A percentile compares a stretch with the other conserved stretches of the same genome.
These are phyloP conservation scores for Pontederia paniculata DNA, from an alignment of 176 grass and related monocot species.

Conservation along the genomic window DNA sequence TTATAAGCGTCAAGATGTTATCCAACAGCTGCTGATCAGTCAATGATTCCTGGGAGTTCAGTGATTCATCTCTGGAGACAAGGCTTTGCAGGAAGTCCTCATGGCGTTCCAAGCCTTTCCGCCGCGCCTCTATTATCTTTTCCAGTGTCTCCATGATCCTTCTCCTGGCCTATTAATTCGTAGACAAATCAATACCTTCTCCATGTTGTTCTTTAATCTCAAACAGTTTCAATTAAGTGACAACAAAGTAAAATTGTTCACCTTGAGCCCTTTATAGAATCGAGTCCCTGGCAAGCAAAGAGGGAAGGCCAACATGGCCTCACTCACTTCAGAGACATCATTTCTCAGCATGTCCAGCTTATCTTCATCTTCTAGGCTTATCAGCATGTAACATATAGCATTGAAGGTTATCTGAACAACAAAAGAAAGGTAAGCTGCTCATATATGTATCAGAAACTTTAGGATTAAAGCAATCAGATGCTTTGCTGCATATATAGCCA, in stretches of 20 bases:
- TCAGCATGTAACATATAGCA: slow-evolving; percentile 78
- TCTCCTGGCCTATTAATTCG: slow-evolving; percentile 34
- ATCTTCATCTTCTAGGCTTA: slow-evolving; percentile 26
- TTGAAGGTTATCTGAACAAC: slow-evolving; percentile 36
- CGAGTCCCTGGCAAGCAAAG: slow-evolving; percentile 52
- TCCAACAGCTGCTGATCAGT: slow-evolving; percentile 68
- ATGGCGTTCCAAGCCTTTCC: slow-evolving; percentile 3
- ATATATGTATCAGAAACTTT: no score
- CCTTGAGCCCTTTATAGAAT: slow-evolving; percentile 53
- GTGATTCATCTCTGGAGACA: slow-evolving; percentile 21
- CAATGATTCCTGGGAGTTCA: slow-evolving; percentile 15
- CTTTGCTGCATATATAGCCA: not conserved
- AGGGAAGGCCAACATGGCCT: slow-evolving; percentile 73
- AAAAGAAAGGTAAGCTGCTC: not conserved
- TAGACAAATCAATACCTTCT: not conserved
- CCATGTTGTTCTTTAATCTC: no score
- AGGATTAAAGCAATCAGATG: not conserved
- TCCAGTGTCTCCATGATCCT: slow-evolving; percentile 48
- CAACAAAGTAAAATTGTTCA: slow-evolving; percentile 5
- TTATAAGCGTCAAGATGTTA: slow-evolving; percentile 88
- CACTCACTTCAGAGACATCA: slow-evolving; percentile 53
- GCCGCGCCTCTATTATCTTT: slow-evolving; percentile 34
- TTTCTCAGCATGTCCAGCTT: slow-evolving; percentile 30
- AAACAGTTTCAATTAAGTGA: no score
- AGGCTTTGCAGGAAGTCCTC: slow-evolving; percentile 66